These are phyloP conservation scores for Decorospora gaudefroyi DNA, from an alignment of 2,329 filamentous ascomycete genomes.

Conservation along the genomic window DNA sequence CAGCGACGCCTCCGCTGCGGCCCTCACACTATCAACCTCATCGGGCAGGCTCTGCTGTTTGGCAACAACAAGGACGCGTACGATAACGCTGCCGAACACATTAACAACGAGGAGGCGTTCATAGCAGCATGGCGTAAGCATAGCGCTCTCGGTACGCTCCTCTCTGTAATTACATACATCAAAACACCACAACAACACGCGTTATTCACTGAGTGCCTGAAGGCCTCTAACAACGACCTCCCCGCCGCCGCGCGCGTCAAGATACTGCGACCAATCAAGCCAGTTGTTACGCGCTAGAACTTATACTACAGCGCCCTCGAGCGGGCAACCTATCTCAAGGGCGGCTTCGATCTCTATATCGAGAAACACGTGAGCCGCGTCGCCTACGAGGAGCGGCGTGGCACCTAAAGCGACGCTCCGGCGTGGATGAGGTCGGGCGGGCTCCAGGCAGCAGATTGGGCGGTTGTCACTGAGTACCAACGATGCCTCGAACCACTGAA, in stretches of 20 bases:
- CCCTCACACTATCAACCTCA: slow-evolving; percentile 1
- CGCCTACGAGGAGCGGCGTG: background rate
- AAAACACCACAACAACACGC: slow-evolving; percentile 3
- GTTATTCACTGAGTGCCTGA: slow-evolving; percentile 1
- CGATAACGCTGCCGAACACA: background rate
- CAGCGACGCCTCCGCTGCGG: slow-evolving; percentile 2
- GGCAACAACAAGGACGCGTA: no score
- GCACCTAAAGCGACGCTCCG: slow-evolving; percentile 2
- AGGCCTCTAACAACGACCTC: background rate
- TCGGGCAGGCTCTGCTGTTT: no score
- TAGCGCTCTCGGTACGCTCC: background rate
- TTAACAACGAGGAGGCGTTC: background rate
- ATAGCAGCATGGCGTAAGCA: slow-evolving; percentile 1
- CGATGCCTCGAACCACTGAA: slow-evolving; percentile 3
- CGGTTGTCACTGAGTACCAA: slow-evolving; percentile 3
- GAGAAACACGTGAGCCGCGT: no score
- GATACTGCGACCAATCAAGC: slow-evolving; percentile 1
- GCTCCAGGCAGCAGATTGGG: slow-evolving; percentile 2
- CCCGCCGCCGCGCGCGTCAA: slow-evolving; percentile 1
- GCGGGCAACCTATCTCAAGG: background rate
- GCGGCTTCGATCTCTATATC: background rate
- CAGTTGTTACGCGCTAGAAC: no score
- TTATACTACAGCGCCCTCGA: background rate
- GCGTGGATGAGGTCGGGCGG: slow-evolving; percentile 7
- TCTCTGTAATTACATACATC: slow-evolving; percentile 6